Conservation (phyloP, 257 asterid species). For the Primulina tabacum region DNA sequence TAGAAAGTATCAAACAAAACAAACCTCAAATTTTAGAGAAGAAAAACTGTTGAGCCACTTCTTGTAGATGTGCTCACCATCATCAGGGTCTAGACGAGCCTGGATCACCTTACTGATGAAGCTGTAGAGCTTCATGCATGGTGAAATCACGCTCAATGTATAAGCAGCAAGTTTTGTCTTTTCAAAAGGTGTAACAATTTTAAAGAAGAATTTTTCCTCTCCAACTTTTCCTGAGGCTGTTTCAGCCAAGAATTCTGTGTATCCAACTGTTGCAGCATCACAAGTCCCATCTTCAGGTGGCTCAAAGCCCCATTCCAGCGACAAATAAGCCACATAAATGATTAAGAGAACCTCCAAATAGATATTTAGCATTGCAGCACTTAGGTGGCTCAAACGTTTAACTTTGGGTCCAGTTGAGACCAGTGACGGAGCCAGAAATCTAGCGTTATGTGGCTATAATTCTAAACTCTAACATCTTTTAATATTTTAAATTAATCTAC, state of each 20-base stretch:
- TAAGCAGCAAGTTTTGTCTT: conserved; percentile 67
- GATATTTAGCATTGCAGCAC: background rate
- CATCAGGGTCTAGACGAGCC: conserved; percentile 41
- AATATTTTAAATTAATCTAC: no score
- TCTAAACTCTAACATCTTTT: no score
- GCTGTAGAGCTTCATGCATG: conserved; percentile 70
- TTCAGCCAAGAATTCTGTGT: conserved; percentile 64
- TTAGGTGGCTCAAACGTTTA: background rate
- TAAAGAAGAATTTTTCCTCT: conserved; percentile 47
- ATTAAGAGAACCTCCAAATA: background rate
- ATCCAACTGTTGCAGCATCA: conserved; percentile 40
- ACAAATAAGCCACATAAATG: background rate
- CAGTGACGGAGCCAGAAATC: no score
- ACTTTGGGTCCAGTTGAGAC: no score
- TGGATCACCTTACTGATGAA: conserved; percentile 45
- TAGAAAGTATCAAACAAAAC: conserved; percentile 10
- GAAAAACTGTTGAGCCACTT: conserved; percentile 57
- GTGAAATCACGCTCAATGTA: conserved; percentile 60
- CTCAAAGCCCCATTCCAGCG: conserved; percentile 71
- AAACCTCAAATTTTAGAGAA: conserved; percentile 55
- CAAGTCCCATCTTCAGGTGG: conserved; percentile 45
- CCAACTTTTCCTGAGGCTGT: conserved; percentile 62
- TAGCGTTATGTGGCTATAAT: no score
- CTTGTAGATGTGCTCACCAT: conserved; percentile 44
- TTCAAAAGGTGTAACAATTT: conserved; percentile 64